Evolutionary conservation across 768 basidiomycete genomes (phyloP), one percentile per base, ranked within the genome.

Genomic region (Rhodotorula diobovata): DNA sequence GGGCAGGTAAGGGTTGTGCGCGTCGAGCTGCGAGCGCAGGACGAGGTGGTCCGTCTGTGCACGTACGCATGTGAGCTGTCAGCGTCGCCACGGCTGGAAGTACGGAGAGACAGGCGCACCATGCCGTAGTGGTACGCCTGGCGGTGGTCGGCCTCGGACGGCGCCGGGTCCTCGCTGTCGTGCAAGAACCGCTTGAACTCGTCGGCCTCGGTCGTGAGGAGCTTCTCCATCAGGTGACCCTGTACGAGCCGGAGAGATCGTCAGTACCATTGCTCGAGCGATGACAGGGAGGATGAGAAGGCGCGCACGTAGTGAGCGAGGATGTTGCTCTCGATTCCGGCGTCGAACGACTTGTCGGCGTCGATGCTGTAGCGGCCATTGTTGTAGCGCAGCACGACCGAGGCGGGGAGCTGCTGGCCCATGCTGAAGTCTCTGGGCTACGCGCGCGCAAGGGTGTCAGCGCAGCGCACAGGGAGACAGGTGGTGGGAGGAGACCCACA

Each of bases 11-110:
- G 81, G 75, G 77, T 97, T 90, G 2, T 87, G 81, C 75, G 93
- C 92, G 78, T 99, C 95, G 12, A 99, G 85, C 79, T 99, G 95
- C 0, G 94, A 95, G 23, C 95, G 90, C 89, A 97, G 93, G 35
- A 97, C 82, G 72, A 96, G 88, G 23, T 79, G 78, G 10, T 80
- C 73, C 14, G 81, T 82, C 85, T 84, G 67, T 30, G 18, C 10
- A 30, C 32, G 10, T 4, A 41, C 56, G 25, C 10, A 54, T 35
- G 28, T 46, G 11, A 43, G 68, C 14, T 25, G 16, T 11, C 35
- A 28, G 28, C 14, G 1, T 25, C 34, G 23, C 54, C 25, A 20
- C 50, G 23, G 25, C 46, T 2, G 53, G 14, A 18, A 43, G n/a
- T 61, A 2, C 41, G 68, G 34, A 21, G 25, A 54, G 41, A 20